phyloP scores from a whole-genome alignment of 805 yeast genomes.

The Saturnispora sekii region DNA sequence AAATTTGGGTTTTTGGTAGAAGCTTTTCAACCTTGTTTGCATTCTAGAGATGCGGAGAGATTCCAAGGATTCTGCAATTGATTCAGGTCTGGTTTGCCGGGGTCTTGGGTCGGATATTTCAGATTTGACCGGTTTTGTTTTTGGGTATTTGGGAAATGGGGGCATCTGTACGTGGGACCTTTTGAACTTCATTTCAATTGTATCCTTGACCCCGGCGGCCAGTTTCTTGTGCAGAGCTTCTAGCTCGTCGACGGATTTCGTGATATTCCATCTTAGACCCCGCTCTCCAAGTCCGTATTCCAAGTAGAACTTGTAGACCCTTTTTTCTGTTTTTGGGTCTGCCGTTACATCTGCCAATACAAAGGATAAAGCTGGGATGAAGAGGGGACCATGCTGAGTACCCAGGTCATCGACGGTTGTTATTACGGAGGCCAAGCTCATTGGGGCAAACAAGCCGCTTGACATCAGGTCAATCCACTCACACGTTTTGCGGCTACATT shows the following conservation, averaged over 20 bases:
- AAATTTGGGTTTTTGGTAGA: neutral
- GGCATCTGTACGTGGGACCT: slow-evolving; percentile 1
- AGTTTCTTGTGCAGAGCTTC: slow-evolving; percentile 60
- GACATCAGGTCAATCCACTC: slow-evolving; percentile 7
- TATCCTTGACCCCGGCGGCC: slow-evolving; percentile 16
- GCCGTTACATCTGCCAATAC: slow-evolving; percentile 44
- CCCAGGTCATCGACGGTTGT: slow-evolving; percentile 63
- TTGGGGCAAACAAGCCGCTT: slow-evolving; percentile 60
- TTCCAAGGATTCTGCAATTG: neutral
- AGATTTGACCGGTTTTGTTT: neutral
- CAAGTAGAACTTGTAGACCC: slow-evolving; percentile 54
- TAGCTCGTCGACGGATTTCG: slow-evolving; percentile 64
- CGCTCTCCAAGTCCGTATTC: slow-evolving; percentile 87
- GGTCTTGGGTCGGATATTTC: neutral
- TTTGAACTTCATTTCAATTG: slow-evolving; percentile 19
- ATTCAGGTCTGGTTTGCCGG: neutral
- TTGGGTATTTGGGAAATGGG: neutral
- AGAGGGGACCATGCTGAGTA: slow-evolving; percentile 69
- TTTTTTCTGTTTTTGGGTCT: slow-evolving; percentile 25
- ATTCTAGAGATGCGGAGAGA: neutral
- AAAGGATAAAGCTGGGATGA: slow-evolving; percentile 64
- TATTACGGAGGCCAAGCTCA: slow-evolving; percentile 66
- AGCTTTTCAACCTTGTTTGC: neutral
- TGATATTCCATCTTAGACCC: slow-evolving; percentile 70
- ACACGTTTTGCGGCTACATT: slow-evolving; percentile 18